Percentiles rank a stretch among this genome's conserved stretches.
Evolutionary conservation across 495 filamentous ascomycete species (phyloP).

Genomic region (Neurospora sp.): DNA sequence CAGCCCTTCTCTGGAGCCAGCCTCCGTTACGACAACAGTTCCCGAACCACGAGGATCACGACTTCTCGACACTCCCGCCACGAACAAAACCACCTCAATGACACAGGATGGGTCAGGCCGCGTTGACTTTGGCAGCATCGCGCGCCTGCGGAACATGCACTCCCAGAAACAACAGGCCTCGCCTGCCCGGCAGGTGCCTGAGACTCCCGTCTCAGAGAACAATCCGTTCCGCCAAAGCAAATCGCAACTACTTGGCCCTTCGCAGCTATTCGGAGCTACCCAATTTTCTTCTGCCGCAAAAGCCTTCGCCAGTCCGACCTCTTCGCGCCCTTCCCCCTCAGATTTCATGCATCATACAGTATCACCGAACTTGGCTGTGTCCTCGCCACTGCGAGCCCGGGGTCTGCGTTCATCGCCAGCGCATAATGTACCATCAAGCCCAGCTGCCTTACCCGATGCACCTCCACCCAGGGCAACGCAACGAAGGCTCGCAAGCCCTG

Average conservation of each 20-base stretch:
- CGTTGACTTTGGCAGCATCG: slow-evolving; percentile 12
- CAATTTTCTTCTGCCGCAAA: slow-evolving; percentile 35
- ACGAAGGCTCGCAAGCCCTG: slow-evolving; percentile 8
- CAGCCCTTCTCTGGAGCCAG: slow-evolving; percentile 1
- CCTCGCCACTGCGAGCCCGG: slow-evolving; percentile 35
- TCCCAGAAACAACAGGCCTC: slow-evolving; percentile 8
- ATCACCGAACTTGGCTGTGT: slow-evolving; percentile 27
- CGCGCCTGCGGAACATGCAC: background rate
- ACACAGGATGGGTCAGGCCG: slow-evolving; percentile 15
- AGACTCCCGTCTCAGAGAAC: slow-evolving; percentile 31
- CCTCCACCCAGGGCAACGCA: background rate
- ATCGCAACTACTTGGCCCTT: slow-evolving; percentile 28
- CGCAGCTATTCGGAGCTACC: slow-evolving; percentile 36
- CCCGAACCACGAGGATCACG: slow-evolving; percentile 21
- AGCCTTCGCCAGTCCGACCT: slow-evolving; percentile 32
- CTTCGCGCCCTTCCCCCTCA: slow-evolving; percentile 38
- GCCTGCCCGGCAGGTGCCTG: slow-evolving; percentile 16
- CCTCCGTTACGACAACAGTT: slow-evolving; percentile 7
- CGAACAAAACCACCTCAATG: slow-evolving; percentile 5
- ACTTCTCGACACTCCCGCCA: slow-evolving; percentile 8
- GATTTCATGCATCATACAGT: slow-evolving; percentile 26
- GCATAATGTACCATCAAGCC: slow-evolving; percentile 24
- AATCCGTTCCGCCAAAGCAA: slow-evolving; percentile 30
- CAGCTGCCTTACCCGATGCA: slow-evolving; percentile 13
- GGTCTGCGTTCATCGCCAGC: slow-evolving; percentile 30